Conservation (phyloP, 1,284 basidiomycete species). For the Afroboletus lepidellus region DNA sequence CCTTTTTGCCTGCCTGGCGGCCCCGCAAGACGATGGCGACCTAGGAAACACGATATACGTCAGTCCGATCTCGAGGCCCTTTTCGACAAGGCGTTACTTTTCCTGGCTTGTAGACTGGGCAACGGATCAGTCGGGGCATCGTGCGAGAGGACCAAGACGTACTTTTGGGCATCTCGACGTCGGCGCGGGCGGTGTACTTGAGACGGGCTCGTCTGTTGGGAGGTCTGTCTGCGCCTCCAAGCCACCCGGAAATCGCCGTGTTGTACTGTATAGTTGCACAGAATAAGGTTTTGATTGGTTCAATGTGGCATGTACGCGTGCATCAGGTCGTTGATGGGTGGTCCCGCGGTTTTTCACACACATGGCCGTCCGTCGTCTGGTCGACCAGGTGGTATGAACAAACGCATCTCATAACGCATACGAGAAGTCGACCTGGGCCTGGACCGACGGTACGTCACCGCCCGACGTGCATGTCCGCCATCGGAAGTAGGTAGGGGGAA, state of each 20-base stretch:
- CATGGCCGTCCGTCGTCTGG: neutral
- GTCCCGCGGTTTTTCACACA: neutral
- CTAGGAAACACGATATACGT: constrained; percentile 36
- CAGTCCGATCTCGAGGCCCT: constrained; percentile 3
- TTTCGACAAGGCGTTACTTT: constrained; percentile 58
- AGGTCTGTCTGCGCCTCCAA: constrained; percentile 11
- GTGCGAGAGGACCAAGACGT: neutral
- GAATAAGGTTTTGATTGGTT: constrained; percentile 16
- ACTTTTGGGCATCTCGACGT: constrained; percentile 39
- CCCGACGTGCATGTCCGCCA: neutral
- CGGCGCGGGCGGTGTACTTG: constrained; percentile 22
- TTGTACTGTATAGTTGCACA: constrained; percentile 23
- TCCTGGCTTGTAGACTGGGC: constrained; percentile 92
- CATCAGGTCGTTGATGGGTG: neutral
- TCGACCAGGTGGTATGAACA: neutral
- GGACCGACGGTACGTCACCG: neutral
- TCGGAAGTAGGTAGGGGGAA: neutral
- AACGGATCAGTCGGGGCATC: constrained; percentile 29
- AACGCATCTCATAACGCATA: neutral
- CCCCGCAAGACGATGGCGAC: constrained; percentile 95
- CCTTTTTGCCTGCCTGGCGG: constrained; percentile 94
- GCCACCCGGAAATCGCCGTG: constrained; percentile 33
- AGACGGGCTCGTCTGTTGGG: constrained; percentile 13
- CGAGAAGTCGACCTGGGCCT: neutral
- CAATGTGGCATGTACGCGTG: no score